Base-by-base conservation (phyloP, 805 yeast species). In the Spathaspora arborariae region DNA sequence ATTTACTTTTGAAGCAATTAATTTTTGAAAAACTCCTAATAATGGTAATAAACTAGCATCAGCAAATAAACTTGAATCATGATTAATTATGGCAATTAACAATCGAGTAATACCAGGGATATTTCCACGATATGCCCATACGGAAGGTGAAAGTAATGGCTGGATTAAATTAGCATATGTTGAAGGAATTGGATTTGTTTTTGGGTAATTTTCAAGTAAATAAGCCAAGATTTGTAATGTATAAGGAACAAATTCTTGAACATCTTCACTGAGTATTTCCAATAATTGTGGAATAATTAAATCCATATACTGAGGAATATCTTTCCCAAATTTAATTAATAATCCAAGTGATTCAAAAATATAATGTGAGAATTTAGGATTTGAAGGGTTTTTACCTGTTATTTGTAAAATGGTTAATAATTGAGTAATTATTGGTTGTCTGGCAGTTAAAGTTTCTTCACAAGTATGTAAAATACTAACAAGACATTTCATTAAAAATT, bases 11-110 rank as follows among this genome's bases (percentile, higher is more conserved):
- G 97, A 88, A 1, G 97, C 82, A 44, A 94, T 81, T 53, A 94
- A 72, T 63, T 91, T 89, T 68, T 95, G 99, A 74, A 88, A 95
- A n/a, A 94, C 96, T 35, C 99, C 99, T 36, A 94, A 71, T 24
- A 94, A 78, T 2, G 97, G 96, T 30, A 86, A 79, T 37, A 89
- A 62, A 57, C 53, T 72, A 22, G 57, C 60, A 6, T 52, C 67
- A 3, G 67, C 65, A 51, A 78, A 77, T 1, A 65, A 58, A 2
- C 58, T 41, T 2, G 78, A 70, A 42, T 75, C 76, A 40, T 77
- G 80, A 39, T 64, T 64, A 27, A 85, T 67, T 18, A 92, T 82
- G 5, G 88, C 82, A 46, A 81, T 77, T 35, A 94, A 70, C 44
- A 94, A 71, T 55, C 97, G 79, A 0, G 95, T 84, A 18, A 92